Percentiles rank a stretch among this genome's conserved stretches.
These are phyloP conservation scores for Pulveroboletus ravenelii DNA, from an alignment of 768 basidiomycete genomes.

Conservation along the genomic window DNA sequence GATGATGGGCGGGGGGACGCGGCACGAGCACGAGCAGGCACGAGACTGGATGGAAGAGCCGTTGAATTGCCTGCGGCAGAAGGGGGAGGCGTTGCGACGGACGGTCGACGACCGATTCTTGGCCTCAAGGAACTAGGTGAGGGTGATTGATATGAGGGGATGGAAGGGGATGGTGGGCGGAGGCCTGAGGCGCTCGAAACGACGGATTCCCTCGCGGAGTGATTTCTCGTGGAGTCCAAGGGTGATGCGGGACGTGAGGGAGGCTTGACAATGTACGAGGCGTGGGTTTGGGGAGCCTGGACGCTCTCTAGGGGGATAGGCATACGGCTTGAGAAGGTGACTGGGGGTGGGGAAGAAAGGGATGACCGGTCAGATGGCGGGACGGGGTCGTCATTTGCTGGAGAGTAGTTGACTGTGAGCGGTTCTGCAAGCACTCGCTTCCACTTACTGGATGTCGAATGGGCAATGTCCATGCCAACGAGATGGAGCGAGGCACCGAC, in stretches of 20 bases:
- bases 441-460: slow-evolving; percentile 30
- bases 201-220: slow-evolving; percentile 23
- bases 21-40: slow-evolving; percentile 20
- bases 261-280: slow-evolving; percentile 22
- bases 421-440: not conserved
- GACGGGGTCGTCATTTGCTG: slow-evolving; percentile 13
- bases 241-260: slow-evolving; percentile 42
- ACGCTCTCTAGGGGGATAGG: slow-evolving; percentile 16
- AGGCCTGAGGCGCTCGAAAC: slow-evolving; percentile 10
- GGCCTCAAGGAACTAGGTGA: slow-evolving; percentile 32
- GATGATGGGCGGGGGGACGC: slow-evolving; percentile 24
- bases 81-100: slow-evolving; percentile 38
- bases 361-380: not conserved
- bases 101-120: slow-evolving; percentile 38
- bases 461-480: slow-evolving; percentile 50
- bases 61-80: slow-evolving; percentile 23
- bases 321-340: slow-evolving; percentile 4
- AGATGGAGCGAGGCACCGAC: slow-evolving; percentile 49
- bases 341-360: not conserved
- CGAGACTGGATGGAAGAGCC: slow-evolving; percentile 22
- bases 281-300: slow-evolving; percentile 20
- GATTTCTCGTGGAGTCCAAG: slow-evolving; percentile 24
- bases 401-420: slow-evolving; percentile 10
- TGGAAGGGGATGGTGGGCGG: slow-evolving; percentile 24
- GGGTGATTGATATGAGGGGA: slow-evolving; percentile 16